Evolutionary conservation across 371 early-diverging fungal genomes (phyloP).

Genomic region (Rhizomucor pusillus): DNA sequence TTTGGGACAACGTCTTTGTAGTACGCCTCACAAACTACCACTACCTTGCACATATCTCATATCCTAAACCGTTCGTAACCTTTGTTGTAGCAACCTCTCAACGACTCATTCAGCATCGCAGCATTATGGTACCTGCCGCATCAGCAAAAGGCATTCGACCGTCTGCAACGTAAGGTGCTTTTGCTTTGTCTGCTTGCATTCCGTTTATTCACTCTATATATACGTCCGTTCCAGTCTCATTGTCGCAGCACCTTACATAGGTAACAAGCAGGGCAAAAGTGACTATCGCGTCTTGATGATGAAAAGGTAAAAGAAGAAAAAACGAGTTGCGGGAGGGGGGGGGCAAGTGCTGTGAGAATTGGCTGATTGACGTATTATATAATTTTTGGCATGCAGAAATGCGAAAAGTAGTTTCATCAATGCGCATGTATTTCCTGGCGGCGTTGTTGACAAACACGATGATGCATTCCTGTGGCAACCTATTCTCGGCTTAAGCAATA

Average conservation of each 20-base stretch:
- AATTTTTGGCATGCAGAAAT: conserved; percentile 24
- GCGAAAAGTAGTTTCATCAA: conserved; percentile 53
- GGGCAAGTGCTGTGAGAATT: background rate
- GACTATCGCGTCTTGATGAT: conserved; percentile 60
- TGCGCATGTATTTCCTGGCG: conserved; percentile 63
- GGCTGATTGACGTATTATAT: background rate
- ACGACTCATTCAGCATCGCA: no score
- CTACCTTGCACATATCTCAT: no score
- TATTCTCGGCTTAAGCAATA: conserved; percentile 7
- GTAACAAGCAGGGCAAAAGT: conserved; percentile 23
- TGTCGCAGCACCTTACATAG: conserved; percentile 48
- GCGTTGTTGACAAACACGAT: conserved; percentile 61
- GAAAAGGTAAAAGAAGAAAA: conserved; percentile 47
- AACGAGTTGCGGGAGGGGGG: no score
- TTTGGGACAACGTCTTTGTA: no score
- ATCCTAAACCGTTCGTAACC: no score
- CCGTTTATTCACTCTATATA: background rate
- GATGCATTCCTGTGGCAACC: conserved; percentile 36
- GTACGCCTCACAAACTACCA: no score
- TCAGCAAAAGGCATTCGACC: conserved; percentile 20
- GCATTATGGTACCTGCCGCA: conserved; percentile 1
- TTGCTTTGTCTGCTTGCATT: background rate
- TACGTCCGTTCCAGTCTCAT: conserved; percentile 28
- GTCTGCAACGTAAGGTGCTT: conserved; percentile 23
- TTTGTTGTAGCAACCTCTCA: no score